These are phyloP conservation scores for Aleurites moluccanus DNA, from an alignment of 441 rosid species.

Conservation along the genomic window DNA sequence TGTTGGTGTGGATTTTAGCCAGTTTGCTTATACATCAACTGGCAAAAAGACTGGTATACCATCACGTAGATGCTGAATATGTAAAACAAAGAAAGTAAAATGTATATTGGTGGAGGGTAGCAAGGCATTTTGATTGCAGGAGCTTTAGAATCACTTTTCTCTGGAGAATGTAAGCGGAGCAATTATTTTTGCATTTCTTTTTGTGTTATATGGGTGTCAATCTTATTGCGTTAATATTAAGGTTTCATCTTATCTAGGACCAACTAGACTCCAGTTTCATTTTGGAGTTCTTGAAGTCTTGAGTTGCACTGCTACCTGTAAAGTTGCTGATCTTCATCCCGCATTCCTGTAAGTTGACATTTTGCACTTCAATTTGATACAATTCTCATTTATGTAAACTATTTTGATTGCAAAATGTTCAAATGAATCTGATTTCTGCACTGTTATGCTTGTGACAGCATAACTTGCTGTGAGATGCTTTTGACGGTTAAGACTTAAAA, in stretches of 20 bases:
- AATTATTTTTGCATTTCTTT: constrained; percentile 1
- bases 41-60: constrained; percentile 33
- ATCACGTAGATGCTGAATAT: constrained; percentile 40
- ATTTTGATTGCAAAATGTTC: neutral
- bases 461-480: neutral
- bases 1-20: constrained; percentile 47
- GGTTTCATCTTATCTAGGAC: constrained; percentile 20
- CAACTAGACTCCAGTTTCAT: neutral
- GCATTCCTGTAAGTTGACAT: constrained; percentile 21
- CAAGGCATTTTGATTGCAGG: constrained; percentile 15
- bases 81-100: constrained; percentile 12
- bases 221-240: neutral
- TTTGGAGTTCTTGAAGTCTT: constrained; percentile 6
- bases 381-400: constrained; percentile 6
- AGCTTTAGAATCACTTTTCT: constrained; percentile 12
- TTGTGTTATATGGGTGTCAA: neutral
- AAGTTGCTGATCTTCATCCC: neutral
- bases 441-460: neutral
- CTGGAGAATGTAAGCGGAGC: neutral
- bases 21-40: constrained; percentile 55
- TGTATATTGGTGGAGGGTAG: constrained; percentile 7
- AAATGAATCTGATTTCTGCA: neutral
- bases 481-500: neutral
- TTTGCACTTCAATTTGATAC: neutral
- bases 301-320: constrained; percentile 4